A percentile compares a stretch with the other conserved stretches of the same genome.
phyloP scores from a whole-genome alignment of 805 yeast species.

The Huiozyma sinensis region DNA sequence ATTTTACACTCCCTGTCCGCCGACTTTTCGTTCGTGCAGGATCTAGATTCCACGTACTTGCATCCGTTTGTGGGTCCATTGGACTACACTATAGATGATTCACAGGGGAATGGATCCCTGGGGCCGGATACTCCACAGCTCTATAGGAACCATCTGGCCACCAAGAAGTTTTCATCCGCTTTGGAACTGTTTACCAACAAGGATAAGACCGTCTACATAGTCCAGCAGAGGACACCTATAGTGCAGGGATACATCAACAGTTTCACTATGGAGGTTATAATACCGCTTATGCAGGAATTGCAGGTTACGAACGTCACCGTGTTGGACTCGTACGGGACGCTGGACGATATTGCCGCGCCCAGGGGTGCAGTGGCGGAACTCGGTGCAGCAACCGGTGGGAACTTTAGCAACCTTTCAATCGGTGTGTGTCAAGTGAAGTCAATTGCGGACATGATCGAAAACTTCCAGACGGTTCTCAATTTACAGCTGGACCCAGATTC shows the following conservation, averaged over 20 bases:
- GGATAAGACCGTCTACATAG: slow-evolving; percentile 36
- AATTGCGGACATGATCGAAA: slow-evolving; percentile 12
- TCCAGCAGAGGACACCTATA: slow-evolving; percentile 79
- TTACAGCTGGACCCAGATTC: slow-evolving; percentile 12
- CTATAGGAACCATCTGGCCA: neutral
- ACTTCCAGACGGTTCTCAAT: slow-evolving; percentile 15
- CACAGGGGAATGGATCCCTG: neutral
- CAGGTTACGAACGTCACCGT: slow-evolving; percentile 40
- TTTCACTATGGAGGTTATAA: slow-evolving; percentile 42
- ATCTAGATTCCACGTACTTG: slow-evolving; percentile 48
- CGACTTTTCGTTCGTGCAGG: slow-evolving; percentile 39
- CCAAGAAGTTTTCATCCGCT: slow-evolving; percentile 39
- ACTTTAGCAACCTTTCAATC: slow-evolving; percentile 10
- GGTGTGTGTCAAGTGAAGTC: slow-evolving; percentile 19
- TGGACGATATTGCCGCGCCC: slow-evolving; percentile 12
- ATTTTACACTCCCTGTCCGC: slow-evolving; percentile 38
- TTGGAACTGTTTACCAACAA: slow-evolving; percentile 51
- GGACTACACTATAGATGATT: slow-evolving; percentile 33
- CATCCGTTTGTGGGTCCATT: slow-evolving; percentile 81
- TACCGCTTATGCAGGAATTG: slow-evolving; percentile 36
- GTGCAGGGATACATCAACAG: slow-evolving; percentile 47
- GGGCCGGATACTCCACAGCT: neutral
- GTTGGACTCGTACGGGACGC: slow-evolving; percentile 62
- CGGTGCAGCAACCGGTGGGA: neutral
- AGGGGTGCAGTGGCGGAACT: neutral